A percentile compares a stretch with the other conserved stretches of the same genome.
These are phyloP conservation scores for Rhizopogon roseolus DNA, from an alignment of 768 basidiomycete species.

Conservation along the genomic window DNA sequence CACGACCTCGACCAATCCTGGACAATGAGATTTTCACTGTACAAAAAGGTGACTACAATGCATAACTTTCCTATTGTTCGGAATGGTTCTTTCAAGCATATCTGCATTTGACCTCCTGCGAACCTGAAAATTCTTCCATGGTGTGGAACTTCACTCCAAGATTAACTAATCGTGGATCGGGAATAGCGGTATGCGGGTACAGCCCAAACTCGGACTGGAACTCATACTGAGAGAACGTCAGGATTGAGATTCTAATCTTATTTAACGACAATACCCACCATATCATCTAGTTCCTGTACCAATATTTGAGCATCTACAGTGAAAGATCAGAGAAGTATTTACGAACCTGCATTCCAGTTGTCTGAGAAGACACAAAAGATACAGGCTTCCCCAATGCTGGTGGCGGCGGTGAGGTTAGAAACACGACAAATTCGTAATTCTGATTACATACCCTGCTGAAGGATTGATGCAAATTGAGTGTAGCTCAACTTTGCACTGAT, in stretches of 20 bases:
- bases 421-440: background rate
- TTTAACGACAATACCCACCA: conserved; percentile 15
- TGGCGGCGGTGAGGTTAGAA: background rate
- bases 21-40: no score
- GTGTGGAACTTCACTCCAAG: conserved; percentile 23
- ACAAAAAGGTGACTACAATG: background rate
- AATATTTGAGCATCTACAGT: background rate
- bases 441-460: conserved; percentile 11
- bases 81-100: conserved; percentile 5
- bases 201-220: conserved; percentile 22
- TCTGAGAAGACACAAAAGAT: conserved; percentile 13
- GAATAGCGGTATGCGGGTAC: conserved; percentile 12
- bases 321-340: background rate
- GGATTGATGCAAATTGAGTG: conserved; percentile 7
- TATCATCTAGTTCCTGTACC: conserved; percentile 17
- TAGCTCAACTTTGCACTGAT: conserved; percentile 17
- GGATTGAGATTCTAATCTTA: background rate
- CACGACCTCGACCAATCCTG: no score
- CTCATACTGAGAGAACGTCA: conserved; percentile 10
- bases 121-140: conserved; percentile 7
- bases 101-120: conserved; percentile 16
- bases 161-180: conserved; percentile 20
- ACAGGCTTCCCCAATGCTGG: conserved; percentile 23
- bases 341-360: conserved; percentile 15
- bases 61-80: background rate